Percentiles rank a stretch among this genome's conserved stretches.
These are phyloP conservation scores for Xylaria scruposa DNA, from an alignment of 495 filamentous ascomycete species.

Conservation along the genomic window DNA sequence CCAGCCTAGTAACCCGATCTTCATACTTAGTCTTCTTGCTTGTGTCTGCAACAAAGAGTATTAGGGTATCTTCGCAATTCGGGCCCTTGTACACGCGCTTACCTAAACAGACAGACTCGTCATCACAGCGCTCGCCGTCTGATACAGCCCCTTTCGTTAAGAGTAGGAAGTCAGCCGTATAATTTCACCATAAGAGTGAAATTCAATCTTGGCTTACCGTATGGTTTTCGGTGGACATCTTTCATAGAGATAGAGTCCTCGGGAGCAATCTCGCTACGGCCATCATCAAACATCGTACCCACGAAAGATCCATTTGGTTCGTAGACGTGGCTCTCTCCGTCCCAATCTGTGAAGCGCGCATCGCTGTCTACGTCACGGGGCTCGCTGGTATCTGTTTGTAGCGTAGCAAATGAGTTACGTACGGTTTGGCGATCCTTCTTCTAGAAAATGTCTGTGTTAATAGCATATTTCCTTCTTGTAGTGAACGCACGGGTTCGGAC, in stretches of 20 bases:
- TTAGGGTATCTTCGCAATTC: not conserved
- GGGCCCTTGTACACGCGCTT: not conserved
- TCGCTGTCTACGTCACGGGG: not conserved
- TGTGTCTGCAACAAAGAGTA: not conserved
- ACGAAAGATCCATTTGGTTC: conserved; percentile 11
- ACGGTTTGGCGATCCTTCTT: not conserved
- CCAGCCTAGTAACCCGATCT: conserved; percentile 12
- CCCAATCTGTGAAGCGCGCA: not conserved
- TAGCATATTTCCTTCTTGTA: not conserved
- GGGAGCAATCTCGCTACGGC: not conserved
- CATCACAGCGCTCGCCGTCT: not conserved
- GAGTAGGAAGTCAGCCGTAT: not conserved
- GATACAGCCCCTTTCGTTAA: not conserved
- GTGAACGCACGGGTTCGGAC: not conserved
- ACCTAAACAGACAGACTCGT: not conserved
- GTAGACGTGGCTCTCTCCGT: conserved; percentile 11
- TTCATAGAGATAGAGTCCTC: conserved; percentile 14
- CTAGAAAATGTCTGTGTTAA: not conserved
- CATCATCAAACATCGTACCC: not conserved
- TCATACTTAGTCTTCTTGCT: conserved; percentile 10
- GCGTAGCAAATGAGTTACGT: conserved; percentile 3
- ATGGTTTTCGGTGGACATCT: not conserved
- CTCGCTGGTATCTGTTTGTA: conserved; percentile 10
- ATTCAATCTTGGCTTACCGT: not conserved
- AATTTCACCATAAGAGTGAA: not conserved